These are phyloP conservation scores for Parastagonospora avenae DNA, from an alignment of 2,329 filamentous ascomycete genomes.

Conservation along the genomic window DNA sequence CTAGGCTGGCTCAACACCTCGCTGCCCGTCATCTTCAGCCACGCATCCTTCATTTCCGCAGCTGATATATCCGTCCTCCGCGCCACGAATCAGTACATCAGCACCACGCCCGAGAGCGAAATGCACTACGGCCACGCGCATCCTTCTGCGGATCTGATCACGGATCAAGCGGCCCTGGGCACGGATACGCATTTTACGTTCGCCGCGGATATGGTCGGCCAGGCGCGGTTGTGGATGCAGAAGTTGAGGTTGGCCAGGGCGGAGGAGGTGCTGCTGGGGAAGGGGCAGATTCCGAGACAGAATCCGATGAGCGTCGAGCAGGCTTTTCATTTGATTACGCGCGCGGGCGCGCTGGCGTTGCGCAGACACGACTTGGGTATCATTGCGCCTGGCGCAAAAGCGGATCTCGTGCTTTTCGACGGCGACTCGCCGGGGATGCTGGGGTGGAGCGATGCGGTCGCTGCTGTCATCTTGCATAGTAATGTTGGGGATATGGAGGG, in stretches of 20 bases:
- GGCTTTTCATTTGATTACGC: constrained; percentile 62
- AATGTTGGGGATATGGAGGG: constrained; percentile 59
- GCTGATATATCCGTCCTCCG: constrained; percentile 41
- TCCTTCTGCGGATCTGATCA: constrained; percentile 49
- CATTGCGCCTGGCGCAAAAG: constrained; percentile 57
- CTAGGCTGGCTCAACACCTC: constrained; percentile 47
- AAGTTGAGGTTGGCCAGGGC: constrained; percentile 49
- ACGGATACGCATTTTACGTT: constrained; percentile 62
- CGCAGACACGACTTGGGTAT: constrained; percentile 58
- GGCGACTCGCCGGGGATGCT: constrained; percentile 56
- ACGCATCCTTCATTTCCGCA: constrained; percentile 51
- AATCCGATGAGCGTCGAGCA: constrained; percentile 61
- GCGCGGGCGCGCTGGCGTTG: constrained; percentile 58
- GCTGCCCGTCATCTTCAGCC: constrained; percentile 59
- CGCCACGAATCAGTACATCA: constrained; percentile 58
- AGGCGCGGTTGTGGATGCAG: constrained; percentile 63
- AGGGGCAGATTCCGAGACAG: constrained; percentile 51
- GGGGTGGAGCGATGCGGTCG: constrained; percentile 62
- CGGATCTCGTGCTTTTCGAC: constrained; percentile 61
- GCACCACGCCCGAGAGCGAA: constrained; percentile 64
- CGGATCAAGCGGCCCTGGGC: constrained; percentile 60
- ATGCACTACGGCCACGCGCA: constrained; percentile 64
- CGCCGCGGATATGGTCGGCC: constrained; percentile 51
- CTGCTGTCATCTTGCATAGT: constrained; percentile 62
- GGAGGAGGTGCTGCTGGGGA: constrained; percentile 42